phyloP scores from a whole-genome alignment of 202 grass and related monocot genomes.

The Miscanthus sacchariflorus region DNA sequence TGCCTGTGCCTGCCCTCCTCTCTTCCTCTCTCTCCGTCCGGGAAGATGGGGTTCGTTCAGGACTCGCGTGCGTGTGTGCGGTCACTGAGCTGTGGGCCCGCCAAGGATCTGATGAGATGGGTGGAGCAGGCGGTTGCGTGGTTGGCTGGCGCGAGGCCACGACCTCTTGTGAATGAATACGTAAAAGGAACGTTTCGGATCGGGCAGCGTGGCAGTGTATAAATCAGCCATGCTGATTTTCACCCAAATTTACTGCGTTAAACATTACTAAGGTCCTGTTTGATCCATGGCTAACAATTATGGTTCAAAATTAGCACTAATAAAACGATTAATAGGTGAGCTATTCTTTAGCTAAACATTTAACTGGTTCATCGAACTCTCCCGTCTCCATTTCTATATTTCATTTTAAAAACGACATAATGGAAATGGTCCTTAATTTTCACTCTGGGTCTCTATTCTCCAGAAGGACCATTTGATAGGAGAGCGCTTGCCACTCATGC shows the following conservation, averaged over 20 bases:
- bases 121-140: background rate
- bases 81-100: background rate
- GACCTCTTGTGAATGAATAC: background rate
- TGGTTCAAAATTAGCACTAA: too few relatives aligned
- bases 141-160: slow-evolving; percentile 30
- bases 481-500: background rate
- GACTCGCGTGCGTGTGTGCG: background rate
- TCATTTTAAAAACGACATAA: background rate
- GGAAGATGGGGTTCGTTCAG: background rate
- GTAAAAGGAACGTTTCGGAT: background rate
- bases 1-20: too few relatives aligned
- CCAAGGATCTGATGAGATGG: too few relatives aligned
- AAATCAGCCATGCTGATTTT: background rate
- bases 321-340: background rate
- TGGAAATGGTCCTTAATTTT: background rate
- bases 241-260: background rate
- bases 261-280: background rate
- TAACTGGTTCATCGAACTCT: background rate
- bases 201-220: background rate
- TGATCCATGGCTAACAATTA: background rate
- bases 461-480: background rate
- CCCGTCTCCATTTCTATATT: too few relatives aligned
- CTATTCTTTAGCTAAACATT: background rate
- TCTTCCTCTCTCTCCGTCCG: background rate
- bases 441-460: background rate